Evolutionary conservation across 2,329 filamentous ascomycete species (phyloP).

Genomic region (Aspergillus sp.): DNA sequence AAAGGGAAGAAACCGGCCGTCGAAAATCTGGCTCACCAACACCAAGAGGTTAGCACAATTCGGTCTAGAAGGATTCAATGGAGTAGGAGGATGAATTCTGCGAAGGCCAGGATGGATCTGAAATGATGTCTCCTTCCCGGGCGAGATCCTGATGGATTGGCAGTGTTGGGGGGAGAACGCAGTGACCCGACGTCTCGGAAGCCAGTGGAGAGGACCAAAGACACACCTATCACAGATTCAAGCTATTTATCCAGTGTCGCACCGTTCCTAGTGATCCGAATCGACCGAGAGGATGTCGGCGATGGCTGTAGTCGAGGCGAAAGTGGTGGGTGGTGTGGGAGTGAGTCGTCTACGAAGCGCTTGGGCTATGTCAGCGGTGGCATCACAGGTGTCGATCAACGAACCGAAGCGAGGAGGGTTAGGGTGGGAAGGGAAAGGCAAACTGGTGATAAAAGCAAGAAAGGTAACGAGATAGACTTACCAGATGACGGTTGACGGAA

Average conservation of each 20-base stretch:
- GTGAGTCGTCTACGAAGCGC: conserved; percentile 35
- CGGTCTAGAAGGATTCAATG: conserved; percentile 12
- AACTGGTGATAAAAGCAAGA: background rate
- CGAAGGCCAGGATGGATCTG: conserved; percentile 16
- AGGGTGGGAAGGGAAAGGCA: conserved; percentile 5
- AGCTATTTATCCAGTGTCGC: conserved; percentile 30
- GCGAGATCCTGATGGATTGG: conserved; percentile 31
- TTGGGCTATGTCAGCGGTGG: conserved; percentile 41
- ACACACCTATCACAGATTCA: conserved; percentile 33
- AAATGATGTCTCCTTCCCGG: conserved; percentile 17
- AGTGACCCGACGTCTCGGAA: conserved; percentile 32
- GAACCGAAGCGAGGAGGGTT: conserved; percentile 21
- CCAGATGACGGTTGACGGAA: conserved; percentile 9
- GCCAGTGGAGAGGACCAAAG: conserved; percentile 30
- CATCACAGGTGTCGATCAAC: conserved; percentile 24
- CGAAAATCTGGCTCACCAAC: conserved; percentile 25
- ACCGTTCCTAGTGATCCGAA: conserved; percentile 22
- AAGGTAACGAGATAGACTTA: conserved; percentile 9
- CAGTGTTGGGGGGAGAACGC: conserved; percentile 25
- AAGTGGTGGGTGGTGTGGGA: conserved; percentile 18
- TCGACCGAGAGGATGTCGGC: conserved; percentile 17
- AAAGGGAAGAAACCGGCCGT: conserved; percentile 26
- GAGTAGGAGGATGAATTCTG: conserved; percentile 15
- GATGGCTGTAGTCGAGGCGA: conserved; percentile 22
- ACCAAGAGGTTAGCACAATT: conserved; percentile 27